A percentile compares a stretch with the other conserved stretches of the same genome.
Evolutionary conservation across 306 rosid genomes (phyloP).

Genomic region (Ormosia semicastrata): DNA sequence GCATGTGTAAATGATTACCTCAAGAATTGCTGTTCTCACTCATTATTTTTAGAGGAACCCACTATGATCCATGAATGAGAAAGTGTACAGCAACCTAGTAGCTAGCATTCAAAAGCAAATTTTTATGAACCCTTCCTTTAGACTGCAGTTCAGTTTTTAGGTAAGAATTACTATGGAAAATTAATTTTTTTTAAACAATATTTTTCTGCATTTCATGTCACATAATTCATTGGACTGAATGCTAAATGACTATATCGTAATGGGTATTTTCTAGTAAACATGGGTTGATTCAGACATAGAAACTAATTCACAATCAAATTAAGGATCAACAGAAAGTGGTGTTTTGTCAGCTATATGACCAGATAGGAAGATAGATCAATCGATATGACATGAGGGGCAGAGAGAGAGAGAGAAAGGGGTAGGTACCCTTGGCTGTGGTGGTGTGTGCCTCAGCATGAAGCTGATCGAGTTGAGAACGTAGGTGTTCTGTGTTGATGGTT

Average conservation of each 20-base stretch:
- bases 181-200: background rate
- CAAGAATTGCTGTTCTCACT: background rate
- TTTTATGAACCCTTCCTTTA: background rate
- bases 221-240: background rate
- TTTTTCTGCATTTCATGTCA: background rate
- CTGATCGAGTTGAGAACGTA: constrained; percentile 69
- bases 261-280: background rate
- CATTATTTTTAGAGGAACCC: background rate
- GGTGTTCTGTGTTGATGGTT: constrained; percentile 48
- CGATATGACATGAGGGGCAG: background rate
- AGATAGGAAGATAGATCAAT: background rate
- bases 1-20: background rate
- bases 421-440: constrained; percentile 69
- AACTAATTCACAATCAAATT: background rate
- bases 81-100: background rate
- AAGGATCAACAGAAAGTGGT: background rate
- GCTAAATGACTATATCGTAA: background rate
- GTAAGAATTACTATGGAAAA: background rate
- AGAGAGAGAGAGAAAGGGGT: background rate
- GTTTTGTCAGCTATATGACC: background rate
- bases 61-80: background rate
- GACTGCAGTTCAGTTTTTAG: background rate
- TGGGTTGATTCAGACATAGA: background rate
- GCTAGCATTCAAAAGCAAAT: background rate
- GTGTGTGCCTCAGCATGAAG: constrained; percentile 73